phyloP scores from a whole-genome alignment of 345 rosid genomes.

The Rhizophora mangle region DNA sequence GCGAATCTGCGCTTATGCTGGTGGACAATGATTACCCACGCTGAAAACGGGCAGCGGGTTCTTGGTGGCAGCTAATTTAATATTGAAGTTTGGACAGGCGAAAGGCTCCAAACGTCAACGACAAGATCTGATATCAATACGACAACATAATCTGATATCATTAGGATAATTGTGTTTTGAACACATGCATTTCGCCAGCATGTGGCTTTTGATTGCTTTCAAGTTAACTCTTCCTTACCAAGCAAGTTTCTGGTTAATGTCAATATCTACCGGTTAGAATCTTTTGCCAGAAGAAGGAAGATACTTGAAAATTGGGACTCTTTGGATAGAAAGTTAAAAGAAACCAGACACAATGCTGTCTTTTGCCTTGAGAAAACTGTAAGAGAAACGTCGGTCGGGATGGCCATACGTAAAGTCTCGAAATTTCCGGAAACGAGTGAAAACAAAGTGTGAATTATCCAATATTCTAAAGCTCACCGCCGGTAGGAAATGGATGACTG shows the following conservation, averaged over 20 bases:
- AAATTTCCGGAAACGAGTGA: no score
- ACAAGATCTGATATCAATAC: slow-evolving; percentile 8
- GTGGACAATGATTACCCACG: no score
- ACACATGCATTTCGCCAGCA: not conserved
- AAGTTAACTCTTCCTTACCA: slow-evolving; percentile 17
- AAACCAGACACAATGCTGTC: not conserved
- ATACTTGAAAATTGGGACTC: not conserved
- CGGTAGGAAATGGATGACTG: no score
- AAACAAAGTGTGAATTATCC: no score
- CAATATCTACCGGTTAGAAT: slow-evolving; percentile 27
- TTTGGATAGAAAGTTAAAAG: not conserved
- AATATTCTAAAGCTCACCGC: no score
- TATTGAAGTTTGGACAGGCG: not conserved
- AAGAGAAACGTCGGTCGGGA: no score
- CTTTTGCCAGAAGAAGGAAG: slow-evolving; percentile 1
- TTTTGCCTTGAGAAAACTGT: no score
- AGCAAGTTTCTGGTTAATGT: slow-evolving; percentile 13
- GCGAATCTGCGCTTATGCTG: no score
- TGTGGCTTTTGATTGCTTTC: slow-evolving; percentile 10
- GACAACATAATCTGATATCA: not conserved
- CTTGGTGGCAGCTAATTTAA: no score
- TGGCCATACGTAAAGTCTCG: no score
- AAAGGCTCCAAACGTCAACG: slow-evolving; percentile 17
- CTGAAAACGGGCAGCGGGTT: no score
- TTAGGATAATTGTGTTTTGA: no score